Percentiles rank a stretch among this genome's conserved stretches.
Evolutionary conservation across 768 basidiomycete genomes (phyloP).

Genomic region (Lepiota subincarnata): DNA sequence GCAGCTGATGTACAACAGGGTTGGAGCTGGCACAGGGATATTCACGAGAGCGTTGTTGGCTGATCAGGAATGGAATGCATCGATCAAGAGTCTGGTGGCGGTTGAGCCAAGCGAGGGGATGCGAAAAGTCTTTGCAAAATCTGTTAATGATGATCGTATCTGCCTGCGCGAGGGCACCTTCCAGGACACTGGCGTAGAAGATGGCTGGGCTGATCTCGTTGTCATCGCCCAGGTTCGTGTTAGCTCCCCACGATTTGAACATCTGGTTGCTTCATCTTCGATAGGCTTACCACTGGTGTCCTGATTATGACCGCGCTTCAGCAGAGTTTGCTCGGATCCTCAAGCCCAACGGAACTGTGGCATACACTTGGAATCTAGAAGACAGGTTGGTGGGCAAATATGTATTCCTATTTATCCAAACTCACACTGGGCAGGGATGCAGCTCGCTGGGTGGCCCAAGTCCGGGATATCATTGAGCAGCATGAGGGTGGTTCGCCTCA

Average conservation of each 20-base stretch:
- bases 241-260: neutral
- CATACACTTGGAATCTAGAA: slow-evolving; percentile 90
- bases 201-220: slow-evolving; percentile 74
- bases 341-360: slow-evolving; percentile 67
- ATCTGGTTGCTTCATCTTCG: slow-evolving; percentile 12
- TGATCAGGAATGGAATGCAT: slow-evolving; percentile 49
- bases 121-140: slow-evolving; percentile 65
- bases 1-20: slow-evolving; percentile 35
- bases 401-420: neutral
- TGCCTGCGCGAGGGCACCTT: slow-evolving; percentile 66
- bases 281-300: slow-evolving; percentile 94
- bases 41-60: slow-evolving; percentile 80
- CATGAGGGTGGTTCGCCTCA: slow-evolving; percentile 78
- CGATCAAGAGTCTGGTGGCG: slow-evolving; percentile 54
- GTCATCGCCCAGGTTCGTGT: slow-evolving; percentile 64
- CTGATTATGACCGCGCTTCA: slow-evolving; percentile 67
- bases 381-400: slow-evolving; percentile 45
- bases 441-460: slow-evolving; percentile 69
- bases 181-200: slow-evolving; percentile 52
- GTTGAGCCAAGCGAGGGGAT: slow-evolving; percentile 88
- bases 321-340: slow-evolving; percentile 78
- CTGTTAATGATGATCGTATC: slow-evolving; percentile 49
- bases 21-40: slow-evolving; percentile 85
- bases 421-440: slow-evolving; percentile 35
- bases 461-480: slow-evolving; percentile 65